These are phyloP conservation scores for Chaetomium sp. DNA, from an alignment of 2,329 filamentous ascomycete genomes.

Conservation along the genomic window DNA sequence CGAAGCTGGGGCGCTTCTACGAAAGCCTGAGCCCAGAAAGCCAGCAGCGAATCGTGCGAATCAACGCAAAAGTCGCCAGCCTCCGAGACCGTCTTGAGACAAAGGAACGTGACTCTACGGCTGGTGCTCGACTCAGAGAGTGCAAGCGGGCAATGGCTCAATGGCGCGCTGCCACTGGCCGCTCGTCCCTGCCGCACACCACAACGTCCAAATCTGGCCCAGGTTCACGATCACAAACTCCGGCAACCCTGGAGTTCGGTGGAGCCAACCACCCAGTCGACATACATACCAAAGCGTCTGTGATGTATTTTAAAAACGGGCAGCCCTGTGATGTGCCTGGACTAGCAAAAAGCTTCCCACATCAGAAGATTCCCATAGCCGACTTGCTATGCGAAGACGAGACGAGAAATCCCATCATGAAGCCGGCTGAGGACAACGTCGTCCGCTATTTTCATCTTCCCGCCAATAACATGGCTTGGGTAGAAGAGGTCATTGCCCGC, in stretches of 20 bases:
- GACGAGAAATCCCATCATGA: conserved; percentile 29
- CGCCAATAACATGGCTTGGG: conserved; percentile 34
- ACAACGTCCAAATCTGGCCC: background rate
- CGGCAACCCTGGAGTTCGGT: background rate
- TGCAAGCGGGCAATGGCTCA: conserved; percentile 30
- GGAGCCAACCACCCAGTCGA: conserved; percentile 21
- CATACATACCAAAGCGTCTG: conserved; percentile 27
- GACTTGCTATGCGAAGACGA: conserved; percentile 29
- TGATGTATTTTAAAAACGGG: conserved; percentile 29
- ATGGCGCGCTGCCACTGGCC: conserved; percentile 23
- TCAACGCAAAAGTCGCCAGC: conserved; percentile 21
- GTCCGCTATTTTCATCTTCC: conserved; percentile 34
- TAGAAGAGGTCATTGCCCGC: conserved; percentile 31
- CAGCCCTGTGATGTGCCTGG: conserved; percentile 22
- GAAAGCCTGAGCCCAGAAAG: conserved; percentile 23
- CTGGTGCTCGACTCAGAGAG: conserved; percentile 22
- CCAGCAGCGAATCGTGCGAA: conserved; percentile 28
- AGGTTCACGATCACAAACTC: conserved; percentile 9
- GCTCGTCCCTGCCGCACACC: conserved; percentile 4
- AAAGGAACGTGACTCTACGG: conserved; percentile 26
- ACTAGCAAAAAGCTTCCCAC: conserved; percentile 23
- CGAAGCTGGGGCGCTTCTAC: conserved; percentile 26
- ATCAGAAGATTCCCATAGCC: conserved; percentile 28
- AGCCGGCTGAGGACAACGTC: conserved; percentile 14
- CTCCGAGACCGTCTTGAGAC: conserved; percentile 31